Percentiles rank a stretch among this genome's conserved stretches.
These are phyloP conservation scores for Lignosus rhinocerotis DNA, from an alignment of 1,284 basidiomycete species.

Conservation along the genomic window DNA sequence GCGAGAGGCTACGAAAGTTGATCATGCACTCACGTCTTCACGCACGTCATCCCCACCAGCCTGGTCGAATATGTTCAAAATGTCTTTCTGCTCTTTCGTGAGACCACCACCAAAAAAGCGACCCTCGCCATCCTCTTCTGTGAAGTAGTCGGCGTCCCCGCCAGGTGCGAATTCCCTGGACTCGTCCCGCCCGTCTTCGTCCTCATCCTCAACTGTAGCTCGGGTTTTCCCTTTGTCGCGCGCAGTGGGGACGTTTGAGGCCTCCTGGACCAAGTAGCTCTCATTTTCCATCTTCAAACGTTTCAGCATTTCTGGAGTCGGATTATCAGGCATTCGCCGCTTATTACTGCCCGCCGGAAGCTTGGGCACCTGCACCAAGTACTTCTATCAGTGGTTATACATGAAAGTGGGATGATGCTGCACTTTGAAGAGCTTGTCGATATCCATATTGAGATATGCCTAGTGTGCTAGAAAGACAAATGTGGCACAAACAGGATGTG, in stretches of 20 bases:
- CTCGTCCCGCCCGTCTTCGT: slow-evolving; percentile 45
- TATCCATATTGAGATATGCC: slow-evolving; percentile 54
- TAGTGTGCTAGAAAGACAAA: too few relatives aligned
- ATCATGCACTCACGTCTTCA: slow-evolving; percentile 58
- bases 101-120: slow-evolving; percentile 93
- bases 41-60: slow-evolving; percentile 62
- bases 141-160: slow-evolving; percentile 86
- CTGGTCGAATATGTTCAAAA: slow-evolving; percentile 86
- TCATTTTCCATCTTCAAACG: slow-evolving; percentile 60
- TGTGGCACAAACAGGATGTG: neutral
- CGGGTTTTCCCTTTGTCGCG: slow-evolving; percentile 39
- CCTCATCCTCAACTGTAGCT: slow-evolving; percentile 57
- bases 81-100: slow-evolving; percentile 87
- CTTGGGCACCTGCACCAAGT: slow-evolving; percentile 60
- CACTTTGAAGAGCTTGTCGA: slow-evolving; percentile 83
- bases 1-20: slow-evolving; percentile 14
- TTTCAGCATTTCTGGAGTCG: slow-evolving; percentile 80
- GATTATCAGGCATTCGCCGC: slow-evolving; percentile 81
- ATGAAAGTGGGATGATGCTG: neutral
- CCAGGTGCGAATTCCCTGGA: slow-evolving; percentile 71
- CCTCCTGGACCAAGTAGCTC: neutral
- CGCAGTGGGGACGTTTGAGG: slow-evolving; percentile 2
- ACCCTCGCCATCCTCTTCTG: slow-evolving; percentile 89
- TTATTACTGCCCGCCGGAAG: slow-evolving; percentile 66
- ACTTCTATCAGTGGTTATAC: neutral